phyloP scores from a whole-genome alignment of 1,139 yeast species.

The Protomyces lactucae-debilis region DNA sequence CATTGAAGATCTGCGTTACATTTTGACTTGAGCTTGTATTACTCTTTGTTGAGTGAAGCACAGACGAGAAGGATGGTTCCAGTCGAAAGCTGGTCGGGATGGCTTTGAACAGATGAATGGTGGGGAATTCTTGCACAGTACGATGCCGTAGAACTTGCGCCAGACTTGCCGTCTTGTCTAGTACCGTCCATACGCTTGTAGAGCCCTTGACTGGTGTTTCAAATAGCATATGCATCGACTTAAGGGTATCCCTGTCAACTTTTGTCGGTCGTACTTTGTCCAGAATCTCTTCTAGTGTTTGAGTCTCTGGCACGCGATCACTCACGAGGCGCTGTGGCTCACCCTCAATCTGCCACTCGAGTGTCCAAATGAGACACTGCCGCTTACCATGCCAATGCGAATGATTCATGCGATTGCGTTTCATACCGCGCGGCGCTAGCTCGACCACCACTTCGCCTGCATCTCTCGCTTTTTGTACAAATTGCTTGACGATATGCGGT shows the following conservation, averaged over 20 bases:
- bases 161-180: background rate
- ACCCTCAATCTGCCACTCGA: conserved; percentile 44
- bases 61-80: background rate
- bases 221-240: background rate
- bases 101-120: background rate
- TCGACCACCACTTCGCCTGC: conserved; percentile 52
- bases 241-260: background rate
- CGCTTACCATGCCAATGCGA: conserved; percentile 67
- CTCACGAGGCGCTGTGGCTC: background rate
- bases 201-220: conserved; percentile 7
- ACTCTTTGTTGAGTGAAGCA: background rate
- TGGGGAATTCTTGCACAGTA: conserved; percentile 22
- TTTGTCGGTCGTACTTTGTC: background rate
- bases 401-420: conserved; percentile 59
- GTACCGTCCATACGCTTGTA: background rate
- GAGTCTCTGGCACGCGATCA: conserved; percentile 22
- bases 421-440: conserved; percentile 69
- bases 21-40: background rate
- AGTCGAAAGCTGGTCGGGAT: conserved; percentile 3
- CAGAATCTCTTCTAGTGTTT: background rate
- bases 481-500: conserved; percentile 20
- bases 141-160: conserved; percentile 18
- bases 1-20: background rate
- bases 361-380: conserved; percentile 67
- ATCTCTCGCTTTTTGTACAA: conserved; percentile 34